These are phyloP conservation scores for Flaveria floridana DNA, from an alignment of 140 eudicot genomes.

Conservation along the genomic window DNA sequence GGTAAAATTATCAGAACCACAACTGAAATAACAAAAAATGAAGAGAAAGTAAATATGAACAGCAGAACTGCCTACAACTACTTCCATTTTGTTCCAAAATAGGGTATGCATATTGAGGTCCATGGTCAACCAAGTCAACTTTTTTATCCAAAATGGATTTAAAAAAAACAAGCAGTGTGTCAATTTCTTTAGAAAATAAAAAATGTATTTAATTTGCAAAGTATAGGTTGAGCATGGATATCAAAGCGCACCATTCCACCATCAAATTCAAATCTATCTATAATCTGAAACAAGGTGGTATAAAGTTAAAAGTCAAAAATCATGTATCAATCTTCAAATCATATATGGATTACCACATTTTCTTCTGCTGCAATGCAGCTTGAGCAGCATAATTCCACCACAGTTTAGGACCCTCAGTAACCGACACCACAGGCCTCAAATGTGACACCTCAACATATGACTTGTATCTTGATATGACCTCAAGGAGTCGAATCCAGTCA, in stretches of 20 bases:
- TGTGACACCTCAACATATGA: constrained; percentile 81
- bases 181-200: constrained; percentile 17
- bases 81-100: constrained; percentile 22
- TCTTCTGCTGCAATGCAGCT: constrained; percentile 84
- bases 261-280: constrained; percentile 7
- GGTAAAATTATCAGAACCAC: not conserved
- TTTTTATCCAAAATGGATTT: constrained; percentile 19
- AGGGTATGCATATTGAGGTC: constrained; percentile 15
- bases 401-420: constrained; percentile 54
- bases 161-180: constrained; percentile 14
- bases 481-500: constrained; percentile 96
- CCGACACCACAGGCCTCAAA: constrained; percentile 80
- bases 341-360: constrained; percentile 59
- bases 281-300: constrained; percentile 6
- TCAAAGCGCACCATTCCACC: constrained; percentile 17
- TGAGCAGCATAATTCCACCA: constrained; percentile 98
- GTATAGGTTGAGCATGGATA: not conserved
- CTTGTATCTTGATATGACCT: constrained; percentile 79
- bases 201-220: not conserved
- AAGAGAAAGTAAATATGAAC: not conserved
- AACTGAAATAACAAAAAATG: constrained; percentile 6
- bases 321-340: constrained; percentile 14
- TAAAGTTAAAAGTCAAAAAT: constrained; percentile 15
- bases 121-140: constrained; percentile 20
- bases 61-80: constrained; percentile 10